Evolutionary conservation across 768 basidiomycete genomes (phyloP), one percentile per base, ranked within the genome.

Genomic region (Coprinopsis marcescibilis): DNA sequence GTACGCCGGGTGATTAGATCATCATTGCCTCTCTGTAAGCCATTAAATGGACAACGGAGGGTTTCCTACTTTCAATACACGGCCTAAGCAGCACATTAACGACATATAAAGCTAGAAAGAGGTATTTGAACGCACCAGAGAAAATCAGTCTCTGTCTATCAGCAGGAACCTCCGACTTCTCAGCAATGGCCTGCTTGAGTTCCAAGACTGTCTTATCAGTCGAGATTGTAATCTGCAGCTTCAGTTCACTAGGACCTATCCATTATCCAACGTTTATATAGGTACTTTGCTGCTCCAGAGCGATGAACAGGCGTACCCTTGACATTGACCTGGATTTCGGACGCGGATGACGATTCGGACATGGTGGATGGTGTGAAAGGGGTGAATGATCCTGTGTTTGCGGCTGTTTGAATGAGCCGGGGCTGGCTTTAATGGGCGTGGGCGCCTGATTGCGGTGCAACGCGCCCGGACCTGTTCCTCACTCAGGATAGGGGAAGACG

Each of bases 101-200:
- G 27, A 46, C 20, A 35, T 37, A 15, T 23, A 6, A 13, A 32
- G 12, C 20, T 10, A 30, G 39, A 5, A 43, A 4, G 7, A 27
- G 8, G 19, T 4, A 20, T 36, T 1, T 34, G 27, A 39, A 65
- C 77, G 55, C 52, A 78, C 93, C 95, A 27, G 88, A 89, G 65
- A 94, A 98, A 55, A 98, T 98, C 52, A 98, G 70, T 27, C 95
- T 69, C 63, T 96, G 94, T 43, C 88, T 70, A 42, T 89, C 90
- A 12, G 89, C 88, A 53, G 83, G 79, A 20, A 95, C 89, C 57
- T 92, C 83, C 2, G 86, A 84, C 68, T 89, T 81, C 23, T 71
- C 81, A 6, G 92, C 86, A 66, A 99, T 89, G 25, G 83, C 82
- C 50, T 83, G 76, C 73, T 99, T 99, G 60, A 99, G 83, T 53